Evolutionary conservation across 2,329 filamentous ascomycete genomes (phyloP).

Genomic region (Periconia sp.): DNA sequence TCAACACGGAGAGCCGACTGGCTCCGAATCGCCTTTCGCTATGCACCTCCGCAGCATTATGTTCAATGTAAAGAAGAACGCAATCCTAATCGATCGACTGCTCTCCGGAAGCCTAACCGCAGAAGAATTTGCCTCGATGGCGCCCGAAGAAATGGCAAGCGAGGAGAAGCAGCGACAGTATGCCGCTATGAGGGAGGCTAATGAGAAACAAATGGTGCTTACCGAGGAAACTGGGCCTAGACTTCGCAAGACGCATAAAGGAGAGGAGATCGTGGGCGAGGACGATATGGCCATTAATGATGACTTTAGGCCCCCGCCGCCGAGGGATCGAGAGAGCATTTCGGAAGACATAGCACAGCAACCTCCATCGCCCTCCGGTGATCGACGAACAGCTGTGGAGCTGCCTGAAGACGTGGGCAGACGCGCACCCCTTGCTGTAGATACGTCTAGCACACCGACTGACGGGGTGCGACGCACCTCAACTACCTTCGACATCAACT

Average conservation of each 20-base stretch:
- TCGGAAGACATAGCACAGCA: constrained; percentile 28
- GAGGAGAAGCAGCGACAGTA: constrained; percentile 83
- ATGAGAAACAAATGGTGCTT: constrained; percentile 84
- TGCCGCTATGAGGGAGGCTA: constrained; percentile 76
- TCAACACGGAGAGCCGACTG: constrained; percentile 58
- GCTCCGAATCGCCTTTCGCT: constrained; percentile 57
- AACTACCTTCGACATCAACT: constrained; percentile 79
- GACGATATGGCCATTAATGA: constrained; percentile 54
- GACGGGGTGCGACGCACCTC: constrained; percentile 59
- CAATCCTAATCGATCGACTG: constrained; percentile 75
- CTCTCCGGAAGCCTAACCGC: constrained; percentile 75
- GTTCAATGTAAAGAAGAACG: constrained; percentile 89
- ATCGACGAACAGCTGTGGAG: constrained; percentile 33
- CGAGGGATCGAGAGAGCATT: constrained; percentile 31
- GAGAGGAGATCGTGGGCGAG: constrained; percentile 85
- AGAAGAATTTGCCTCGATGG: constrained; percentile 84
- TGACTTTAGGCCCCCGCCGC: constrained; percentile 35
- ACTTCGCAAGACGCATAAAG: constrained; percentile 90
- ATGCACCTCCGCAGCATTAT: constrained; percentile 75
- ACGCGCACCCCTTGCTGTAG: constrained; percentile 38
- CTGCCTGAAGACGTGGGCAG: constrained; percentile 40
- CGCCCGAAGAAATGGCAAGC: constrained; percentile 86
- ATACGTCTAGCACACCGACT: constrained; percentile 33
- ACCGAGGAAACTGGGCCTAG: constrained; percentile 74
- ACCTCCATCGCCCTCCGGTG: constrained; percentile 19